These are phyloP conservation scores for Saccharomycopsis guyanensis DNA, from an alignment of 805 yeast species.

Conservation along the genomic window DNA sequence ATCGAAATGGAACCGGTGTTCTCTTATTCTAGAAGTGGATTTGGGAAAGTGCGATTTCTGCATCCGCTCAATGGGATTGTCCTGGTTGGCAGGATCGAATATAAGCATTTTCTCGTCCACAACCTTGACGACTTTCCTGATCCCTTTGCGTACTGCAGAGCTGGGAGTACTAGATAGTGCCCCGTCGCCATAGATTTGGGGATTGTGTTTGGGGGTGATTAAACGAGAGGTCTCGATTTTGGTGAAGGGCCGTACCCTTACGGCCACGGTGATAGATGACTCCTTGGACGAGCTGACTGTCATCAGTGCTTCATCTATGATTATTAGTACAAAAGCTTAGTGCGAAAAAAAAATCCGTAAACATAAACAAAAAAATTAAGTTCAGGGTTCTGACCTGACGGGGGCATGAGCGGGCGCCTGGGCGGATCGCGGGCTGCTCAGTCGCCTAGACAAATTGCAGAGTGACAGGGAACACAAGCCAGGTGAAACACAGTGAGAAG, in stretches of 20 bases:
- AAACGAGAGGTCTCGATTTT: slow-evolving; percentile 43
- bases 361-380: background rate
- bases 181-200: slow-evolving; percentile 47
- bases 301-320: background rate
- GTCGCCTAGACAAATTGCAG: no score
- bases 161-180: slow-evolving; percentile 29
- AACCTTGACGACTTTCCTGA: slow-evolving; percentile 66
- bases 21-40: slow-evolving; percentile 46
- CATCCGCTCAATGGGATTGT: slow-evolving; percentile 50
- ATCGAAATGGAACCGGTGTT: slow-evolving; percentile 79
- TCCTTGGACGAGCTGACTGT: slow-evolving; percentile 24
- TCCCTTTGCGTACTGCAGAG: slow-evolving; percentile 36
- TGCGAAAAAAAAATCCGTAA: background rate
- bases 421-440: no score
- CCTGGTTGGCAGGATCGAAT: slow-evolving; percentile 72
- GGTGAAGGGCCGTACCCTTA: slow-evolving; percentile 81
- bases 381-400: background rate
- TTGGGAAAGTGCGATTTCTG: slow-evolving; percentile 35
- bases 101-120: slow-evolving; percentile 82
- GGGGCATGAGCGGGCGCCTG: background rate
- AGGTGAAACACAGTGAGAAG: no score
- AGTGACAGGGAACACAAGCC: no score
- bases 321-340: background rate
- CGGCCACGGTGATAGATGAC: slow-evolving; percentile 69
- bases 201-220: slow-evolving; percentile 31